phyloP scores from a whole-genome alignment of 352 stramenopile species.

The Bremia lactucae region DNA sequence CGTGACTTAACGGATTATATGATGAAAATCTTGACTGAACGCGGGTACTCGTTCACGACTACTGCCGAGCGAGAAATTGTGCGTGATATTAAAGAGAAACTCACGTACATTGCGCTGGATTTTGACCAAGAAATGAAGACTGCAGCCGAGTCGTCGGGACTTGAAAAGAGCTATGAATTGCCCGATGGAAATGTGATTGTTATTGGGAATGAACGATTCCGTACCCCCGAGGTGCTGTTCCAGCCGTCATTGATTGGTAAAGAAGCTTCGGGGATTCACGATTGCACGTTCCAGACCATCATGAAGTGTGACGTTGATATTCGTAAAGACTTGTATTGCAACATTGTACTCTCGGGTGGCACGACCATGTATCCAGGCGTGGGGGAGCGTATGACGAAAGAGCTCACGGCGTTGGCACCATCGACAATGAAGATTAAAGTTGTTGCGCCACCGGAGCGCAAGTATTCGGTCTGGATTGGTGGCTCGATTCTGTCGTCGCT shows the following conservation, averaged over 20 bases:
- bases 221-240: conserved; percentile 93
- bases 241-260: conserved; percentile 89
- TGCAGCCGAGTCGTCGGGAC: conserved; percentile 41
- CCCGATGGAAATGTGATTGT: conserved; percentile 97
- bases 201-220: conserved; percentile 93
- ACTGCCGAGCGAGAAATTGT: conserved; percentile 92
- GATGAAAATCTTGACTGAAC: conserved; percentile 94
- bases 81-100: conserved; percentile 95
- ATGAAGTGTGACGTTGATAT: conserved; percentile 90
- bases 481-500: conserved; percentile 94
- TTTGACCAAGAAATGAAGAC: conserved; percentile 93
- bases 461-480: conserved; percentile 97
- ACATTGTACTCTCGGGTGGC: conserved; percentile 94
- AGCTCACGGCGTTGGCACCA: conserved; percentile 83
- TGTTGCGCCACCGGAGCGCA: conserved; percentile 84
- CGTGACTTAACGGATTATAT: conserved; percentile 93
- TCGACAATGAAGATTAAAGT: conserved; percentile 95
- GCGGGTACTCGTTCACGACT: conserved; percentile 92
- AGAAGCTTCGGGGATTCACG: conserved; percentile 79
- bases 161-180: conserved; percentile 95
- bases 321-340: conserved; percentile 89
- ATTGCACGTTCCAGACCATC: conserved; percentile 62
- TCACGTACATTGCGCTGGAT: conserved; percentile 93
- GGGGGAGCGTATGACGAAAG: conserved; percentile 89
- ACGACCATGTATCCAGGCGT: conserved; percentile 95